Base-by-base conservation (phyloP, 2,329 filamentous ascomycete genomes). In the Ceratocystis albifundus region DNA sequence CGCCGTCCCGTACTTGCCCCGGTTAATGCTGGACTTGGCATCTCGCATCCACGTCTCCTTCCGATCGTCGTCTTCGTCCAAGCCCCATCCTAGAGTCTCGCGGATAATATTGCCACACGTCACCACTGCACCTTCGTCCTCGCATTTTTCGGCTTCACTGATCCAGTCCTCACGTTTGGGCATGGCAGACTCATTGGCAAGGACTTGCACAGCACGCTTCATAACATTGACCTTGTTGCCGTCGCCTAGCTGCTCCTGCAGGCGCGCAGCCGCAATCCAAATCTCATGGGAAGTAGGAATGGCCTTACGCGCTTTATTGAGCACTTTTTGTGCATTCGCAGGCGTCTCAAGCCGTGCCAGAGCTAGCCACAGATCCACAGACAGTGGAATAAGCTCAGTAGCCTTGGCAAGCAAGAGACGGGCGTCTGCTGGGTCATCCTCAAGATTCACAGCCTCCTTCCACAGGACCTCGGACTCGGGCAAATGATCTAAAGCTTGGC, bases 121-220 rank as follows among this genome's bases (percentile, higher is more conserved):
- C 53, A 92, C 79, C 10, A 89, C 80, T 17, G 92, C 91, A 5
- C 90, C 92, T 74, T 97, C 94, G 67, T 90, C 88, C 75, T 99
- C 94, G 73, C 93, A 97, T 69, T 89, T 89, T 75, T 99, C 94
- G 0, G 94, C 95, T 75, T 97, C 91, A 4, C 84, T 82, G 65
- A 99, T 95, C 94, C 94, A 99, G 71, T 96, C 92, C 74, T 99
- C 94, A 50, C 95, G 87, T 76, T 96, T 96, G 48, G 94, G 84
- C 95, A 99, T 99, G 10, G 94, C 93, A 32, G 89, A 92, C 72
- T 96, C 91, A 72, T 91, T 90, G 46, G 87, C 90, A 41, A 99
- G 80, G 22, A 91, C 86, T 72, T 95, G 90, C 41, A 96, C 85
- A 57, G 90, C 94, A 78, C 90, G 88, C 74, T 94, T 93, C 89